Percentiles rank a stretch among this genome's conserved stretches.
Conservation (phyloP, 495 filamentous ascomycete genomes). For the Penicillium canariense region DNA sequence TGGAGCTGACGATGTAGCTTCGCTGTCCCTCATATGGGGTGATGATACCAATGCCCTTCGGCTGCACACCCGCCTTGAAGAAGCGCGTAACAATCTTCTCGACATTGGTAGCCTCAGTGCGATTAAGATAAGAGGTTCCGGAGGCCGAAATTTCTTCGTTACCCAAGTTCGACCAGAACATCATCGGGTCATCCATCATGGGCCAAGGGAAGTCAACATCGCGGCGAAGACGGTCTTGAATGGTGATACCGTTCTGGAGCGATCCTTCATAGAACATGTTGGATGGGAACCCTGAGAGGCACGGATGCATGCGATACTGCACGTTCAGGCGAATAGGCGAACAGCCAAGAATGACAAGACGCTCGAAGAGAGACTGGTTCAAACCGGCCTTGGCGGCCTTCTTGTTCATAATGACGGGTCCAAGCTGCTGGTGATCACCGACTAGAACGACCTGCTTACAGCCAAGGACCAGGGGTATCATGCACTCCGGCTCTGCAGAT, state of each 20-base stretch:
- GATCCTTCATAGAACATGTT: constrained; percentile 99
- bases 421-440: constrained; percentile 97
- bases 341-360: constrained; percentile 89
- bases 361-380: constrained; percentile 97
- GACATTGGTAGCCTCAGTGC: constrained; percentile 94
- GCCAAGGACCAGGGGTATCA: constrained; percentile 96
- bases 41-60: constrained; percentile 91
- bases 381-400: constrained; percentile 97
- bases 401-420: constrained; percentile 99
- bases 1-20: constrained; percentile 97
- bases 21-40: constrained; percentile 98
- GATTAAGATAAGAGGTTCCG: constrained; percentile 96
- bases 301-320: constrained; percentile 99
- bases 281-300: constrained; percentile 95
- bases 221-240: constrained; percentile 78
- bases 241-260: constrained; percentile 94
- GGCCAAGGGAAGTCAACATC: constrained; percentile 99
- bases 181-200: constrained; percentile 91
- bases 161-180: constrained; percentile 99
- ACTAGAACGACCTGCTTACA: constrained; percentile 99
- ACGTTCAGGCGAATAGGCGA: constrained; percentile 92
- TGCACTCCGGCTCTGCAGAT: constrained; percentile 98
- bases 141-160: constrained; percentile 98
- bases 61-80: constrained; percentile 98
- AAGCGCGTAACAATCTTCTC: constrained; percentile 98